Evolutionary conservation across 345 rosid species (phyloP), one percentile per base, ranked within the genome.

Genomic region (Limnanthes douglasii): DNA sequence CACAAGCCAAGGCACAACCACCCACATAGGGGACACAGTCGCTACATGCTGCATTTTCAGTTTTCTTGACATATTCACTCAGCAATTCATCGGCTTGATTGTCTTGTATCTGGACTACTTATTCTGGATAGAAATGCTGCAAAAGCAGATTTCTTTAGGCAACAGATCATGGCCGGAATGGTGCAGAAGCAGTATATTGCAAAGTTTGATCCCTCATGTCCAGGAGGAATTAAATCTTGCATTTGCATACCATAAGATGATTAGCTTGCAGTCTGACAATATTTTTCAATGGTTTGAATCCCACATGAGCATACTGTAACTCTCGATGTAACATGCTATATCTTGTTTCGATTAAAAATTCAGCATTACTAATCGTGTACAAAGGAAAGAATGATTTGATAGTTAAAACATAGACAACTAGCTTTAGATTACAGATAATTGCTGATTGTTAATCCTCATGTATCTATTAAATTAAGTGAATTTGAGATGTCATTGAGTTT

Each of bases 171-270:
- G n/a, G n/a, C n/a, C n/a, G n/a, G n/a, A n/a, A n/a, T n/a, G n/a
- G n/a, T n/a, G n/a, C n/a, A n/a, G n/a, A n/a, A n/a, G n/a, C n/a
- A n/a, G n/a, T n/a, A n/a, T n/a, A n/a, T n/a, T n/a, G n/a, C n/a
- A 60, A 50, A 58, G 56, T 15, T 52, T 80, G 64, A 16, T 72
- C 32, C 75, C 59, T 27, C 94, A 73, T 50, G 76, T 90, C 27
- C 79, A 80, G 41, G 98, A 74, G 65, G 96, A 83, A 38, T 57
- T 90, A 36, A 90, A 90, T 60, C 85, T 84, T 48, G 98, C 95
- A 6, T 90, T 62, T 56, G 82, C 92, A n/a, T 54, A 56, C 39
- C 98, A 90, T 40, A 95, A 90, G 44, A 84, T 90, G 98, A 84
- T 92, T 8, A 90, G 98, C 50, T 48, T 74, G 59, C 85, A 66